phyloP scores from a whole-genome alignment of 192 early-diverging fungal species.

The Powellomyces hirtus region DNA sequence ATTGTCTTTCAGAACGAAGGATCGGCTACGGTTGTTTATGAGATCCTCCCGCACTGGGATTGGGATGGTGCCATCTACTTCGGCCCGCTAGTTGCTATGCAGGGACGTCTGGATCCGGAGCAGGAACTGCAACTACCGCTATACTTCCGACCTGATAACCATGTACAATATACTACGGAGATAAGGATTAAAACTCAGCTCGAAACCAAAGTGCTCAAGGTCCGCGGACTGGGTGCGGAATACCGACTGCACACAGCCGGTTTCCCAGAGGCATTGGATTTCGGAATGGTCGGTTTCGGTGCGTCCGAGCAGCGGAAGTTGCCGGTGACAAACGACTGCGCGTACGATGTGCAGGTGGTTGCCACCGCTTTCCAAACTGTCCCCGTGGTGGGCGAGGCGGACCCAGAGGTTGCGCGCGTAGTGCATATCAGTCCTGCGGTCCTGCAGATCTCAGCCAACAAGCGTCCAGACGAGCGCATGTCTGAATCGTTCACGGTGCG shows the following conservation, averaged over 20 bases:
- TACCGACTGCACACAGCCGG: conserved; percentile 32
- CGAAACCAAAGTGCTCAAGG: conserved; percentile 28
- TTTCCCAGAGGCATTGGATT: conserved; percentile 36
- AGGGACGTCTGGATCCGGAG: conserved; percentile 34
- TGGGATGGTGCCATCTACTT: conserved; percentile 31
- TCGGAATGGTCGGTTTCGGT: conserved; percentile 35
- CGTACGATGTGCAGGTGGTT: conserved; percentile 10
- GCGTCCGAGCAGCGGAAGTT: neutral
- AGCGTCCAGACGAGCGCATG: conserved; percentile 1
- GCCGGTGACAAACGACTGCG: conserved; percentile 28
- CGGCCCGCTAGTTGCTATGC: neutral
- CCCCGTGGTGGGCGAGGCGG: neutral
- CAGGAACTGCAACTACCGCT: conserved; percentile 22
- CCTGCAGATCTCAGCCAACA: conserved; percentile 1
- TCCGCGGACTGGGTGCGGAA: conserved; percentile 37
- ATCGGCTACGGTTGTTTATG: conserved; percentile 40
- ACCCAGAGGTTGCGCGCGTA: conserved; percentile 2
- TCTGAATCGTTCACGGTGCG: conserved; percentile 4
- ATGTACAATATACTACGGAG: conserved; percentile 18
- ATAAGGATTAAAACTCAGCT: conserved; percentile 38
- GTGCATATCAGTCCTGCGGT: neutral
- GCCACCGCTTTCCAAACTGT: neutral
- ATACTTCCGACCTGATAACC: conserved; percentile 33
- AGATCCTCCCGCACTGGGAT: conserved; percentile 41
- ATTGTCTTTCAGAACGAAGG: conserved; percentile 22